A percentile compares a stretch with the other conserved stretches of the same genome.
Conservation (phyloP, 257 asterid species). For the Salvia miltiorrhiza region DNA sequence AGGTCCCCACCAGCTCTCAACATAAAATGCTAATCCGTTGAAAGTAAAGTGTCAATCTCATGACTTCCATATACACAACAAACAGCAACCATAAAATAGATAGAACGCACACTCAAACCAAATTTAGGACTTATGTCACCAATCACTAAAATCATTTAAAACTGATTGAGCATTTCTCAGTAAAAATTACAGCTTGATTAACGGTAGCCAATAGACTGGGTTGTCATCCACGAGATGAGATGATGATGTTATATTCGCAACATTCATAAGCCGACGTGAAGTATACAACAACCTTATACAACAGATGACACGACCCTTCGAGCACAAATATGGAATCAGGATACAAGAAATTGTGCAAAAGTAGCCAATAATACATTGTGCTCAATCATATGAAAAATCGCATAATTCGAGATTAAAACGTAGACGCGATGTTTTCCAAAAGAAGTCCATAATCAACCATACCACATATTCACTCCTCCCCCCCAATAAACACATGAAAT, state of each 20-base stretch:
- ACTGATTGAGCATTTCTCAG: neutral
- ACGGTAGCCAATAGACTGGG: neutral
- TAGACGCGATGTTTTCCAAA: neutral
- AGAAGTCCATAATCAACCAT: neutral
- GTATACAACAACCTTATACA: neutral
- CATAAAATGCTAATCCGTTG: slow-evolving; percentile 58
- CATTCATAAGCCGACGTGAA: neutral
- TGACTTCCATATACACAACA: neutral
- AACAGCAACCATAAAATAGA: neutral
- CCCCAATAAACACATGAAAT: neutral
- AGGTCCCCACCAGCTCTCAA: slow-evolving; percentile 82
- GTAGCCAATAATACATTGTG: neutral
- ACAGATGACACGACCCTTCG: neutral
- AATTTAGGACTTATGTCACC: neutral
- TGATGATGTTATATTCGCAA: neutral
- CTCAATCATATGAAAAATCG: neutral
- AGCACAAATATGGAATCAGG: neutral
- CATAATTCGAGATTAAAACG: neutral
- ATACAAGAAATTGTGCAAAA: neutral
- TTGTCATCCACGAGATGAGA: neutral
- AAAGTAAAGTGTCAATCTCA: slow-evolving; percentile 20
- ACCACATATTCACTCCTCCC: neutral
- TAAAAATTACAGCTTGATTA: neutral
- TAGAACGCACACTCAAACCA: neutral
- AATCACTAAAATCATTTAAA: neutral